Base-by-base conservation (phyloP, 1,284 basidiomycete genomes). In the Cryptococcus sp. region DNA sequence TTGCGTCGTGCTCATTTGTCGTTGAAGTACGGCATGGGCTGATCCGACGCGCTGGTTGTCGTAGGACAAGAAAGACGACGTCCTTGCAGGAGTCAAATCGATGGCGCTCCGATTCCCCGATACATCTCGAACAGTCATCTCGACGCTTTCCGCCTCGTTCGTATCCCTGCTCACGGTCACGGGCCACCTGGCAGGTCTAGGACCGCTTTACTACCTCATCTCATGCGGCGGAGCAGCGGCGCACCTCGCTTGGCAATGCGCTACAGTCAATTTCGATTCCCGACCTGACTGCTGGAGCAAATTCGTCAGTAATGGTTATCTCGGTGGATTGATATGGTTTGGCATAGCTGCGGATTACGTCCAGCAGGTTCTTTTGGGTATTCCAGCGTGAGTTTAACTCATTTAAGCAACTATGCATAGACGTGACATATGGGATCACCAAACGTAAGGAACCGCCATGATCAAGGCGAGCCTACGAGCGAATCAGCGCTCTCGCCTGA, bases 51-150 rank as follows among this genome's bases (percentile, higher is more conserved):
- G 15, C 27, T 22, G 23, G 25, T 45, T 40, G 17, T 43, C 17
- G 15, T 71, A 96, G 89, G 96, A 99, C 80, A 99, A 98, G 81
- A 78, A 70, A 7, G 96, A 99, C 80, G 96, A 99, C 72, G 82
- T 91, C 42, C 81, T 84, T 50, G 91, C 86, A 19, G 93, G 91
- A 22, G 95, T 99, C 73, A 91, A 89, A 64, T 95, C 92, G 10
- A 99, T 94, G 1, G 96, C 96, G 0, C 82, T 99, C 49, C 83
- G 96, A 45, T 98, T 99, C 75, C 74, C 89, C 38, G 81, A 85
- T 46, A 82, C 84, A 35, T 90, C 93, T 0, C 86, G 89, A 11
- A 84, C 87, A 0, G 86, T 96, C 66, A 85, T 99, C 41, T 80
- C 84, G 11, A 84, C 82, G 11, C 86, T 99, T 53, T 91, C 91